Evolutionary conservation across 73 alveolate genomes (phyloP), one percentile per base, ranked within the genome.

Genomic region (Tetrahymena borealis): DNA sequence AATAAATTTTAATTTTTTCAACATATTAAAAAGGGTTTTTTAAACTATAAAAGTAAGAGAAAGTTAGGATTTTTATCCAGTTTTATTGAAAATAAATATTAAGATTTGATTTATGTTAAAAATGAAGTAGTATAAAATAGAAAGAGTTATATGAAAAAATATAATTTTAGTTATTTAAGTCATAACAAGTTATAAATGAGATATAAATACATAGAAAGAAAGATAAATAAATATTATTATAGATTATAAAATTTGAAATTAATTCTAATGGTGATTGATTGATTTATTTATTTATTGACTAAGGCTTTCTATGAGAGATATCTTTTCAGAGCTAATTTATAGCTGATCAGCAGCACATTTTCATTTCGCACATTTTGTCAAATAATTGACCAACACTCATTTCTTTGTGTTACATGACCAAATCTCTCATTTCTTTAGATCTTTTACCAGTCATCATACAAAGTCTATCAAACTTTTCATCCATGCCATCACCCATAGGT

Each of bases 401-500:
- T 60, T 60, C 85, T n/a, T 60, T 60, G 85, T 60, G 85, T 60
- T 60, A 3, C 85, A 60, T 60, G 0, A 60, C 85, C n/a, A 60
- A 60, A 60, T 60, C 85, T 60, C 85, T 60, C 85, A 60, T 60
- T 24, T 60, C 85, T 20, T 60, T 60, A 1, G 85, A 24, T 60
- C 85, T 60, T 60, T 60, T 60, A 35, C 85, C 85, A 60, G 85
- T 60, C 85, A 60, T 60, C 85, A 60, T 60, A 20, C 85, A 60
- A 60, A 60, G 85, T 60, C 85, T 60, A 35, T 60, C 85, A 60
- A 60, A 60, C 28, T 60, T 60, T 60, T 60, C 85, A 60, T 60
- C 85, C 85, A 60, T 60, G 28, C 85, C 85, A 24, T 60, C 85
- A 60, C 85, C 85, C 85, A 60, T 60, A 60, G 85, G 85, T 60